phyloP scores from a whole-genome alignment of 169 alveolate genomes.

The Sarcocystis neurona region DNA sequence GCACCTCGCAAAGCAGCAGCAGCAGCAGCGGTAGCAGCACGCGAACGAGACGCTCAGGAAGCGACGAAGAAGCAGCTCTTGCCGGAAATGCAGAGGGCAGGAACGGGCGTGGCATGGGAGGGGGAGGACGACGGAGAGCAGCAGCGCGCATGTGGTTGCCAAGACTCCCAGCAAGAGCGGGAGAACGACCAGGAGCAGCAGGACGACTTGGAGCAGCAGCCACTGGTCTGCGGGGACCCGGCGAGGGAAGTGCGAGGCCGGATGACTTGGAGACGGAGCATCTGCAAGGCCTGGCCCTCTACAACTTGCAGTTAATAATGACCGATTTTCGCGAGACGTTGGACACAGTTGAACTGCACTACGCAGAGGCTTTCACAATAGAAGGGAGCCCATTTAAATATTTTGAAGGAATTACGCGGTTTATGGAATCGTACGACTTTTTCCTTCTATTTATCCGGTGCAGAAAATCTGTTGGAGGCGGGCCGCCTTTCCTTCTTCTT shows the following conservation, averaged over 20 bases:
- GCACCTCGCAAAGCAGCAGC: background rate
- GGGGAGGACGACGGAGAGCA: too few relatives aligned
- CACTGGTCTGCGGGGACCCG: background rate
- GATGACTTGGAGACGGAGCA: constrained; percentile 73
- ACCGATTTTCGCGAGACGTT: constrained; percentile 69
- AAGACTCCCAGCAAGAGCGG: background rate
- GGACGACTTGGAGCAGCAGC: background rate
- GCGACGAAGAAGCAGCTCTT: background rate
- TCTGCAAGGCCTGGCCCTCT: constrained; percentile 70
- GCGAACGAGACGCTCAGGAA: background rate
- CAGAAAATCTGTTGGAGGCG: background rate
- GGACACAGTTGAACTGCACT: constrained; percentile 67
- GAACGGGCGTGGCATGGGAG: background rate
- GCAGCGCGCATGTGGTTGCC: too few relatives aligned
- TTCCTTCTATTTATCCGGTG: constrained; percentile 63
- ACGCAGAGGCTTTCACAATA: constrained; percentile 62
- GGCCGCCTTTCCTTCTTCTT: background rate
- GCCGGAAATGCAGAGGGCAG: background rate
- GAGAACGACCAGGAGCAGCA: background rate
- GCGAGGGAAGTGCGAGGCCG: constrained; percentile 59
- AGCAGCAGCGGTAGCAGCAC: too few relatives aligned
- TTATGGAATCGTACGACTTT: constrained; percentile 69
- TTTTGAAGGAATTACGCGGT: constrained; percentile 66
- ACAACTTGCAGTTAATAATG: constrained; percentile 68
- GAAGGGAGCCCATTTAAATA: constrained; percentile 69